These are phyloP conservation scores for Pinus taeda DNA, from an alignment of 75 land plant species.

Conservation along the genomic window DNA sequence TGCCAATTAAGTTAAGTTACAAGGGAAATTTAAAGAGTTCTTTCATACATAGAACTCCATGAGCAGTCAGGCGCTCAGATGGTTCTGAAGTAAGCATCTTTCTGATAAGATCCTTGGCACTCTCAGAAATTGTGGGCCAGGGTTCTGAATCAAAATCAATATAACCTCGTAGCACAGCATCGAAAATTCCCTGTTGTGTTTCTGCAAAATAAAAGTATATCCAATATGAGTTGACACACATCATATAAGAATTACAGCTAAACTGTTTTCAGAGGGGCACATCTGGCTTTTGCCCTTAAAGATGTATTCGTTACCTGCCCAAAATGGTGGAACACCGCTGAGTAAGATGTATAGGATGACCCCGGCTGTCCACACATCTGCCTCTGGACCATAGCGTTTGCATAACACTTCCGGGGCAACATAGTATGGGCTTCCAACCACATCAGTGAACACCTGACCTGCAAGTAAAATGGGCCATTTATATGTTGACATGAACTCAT, in stretches of 20 bases:
- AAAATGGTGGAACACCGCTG: slow-evolving; percentile 83
- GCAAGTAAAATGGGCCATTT: slow-evolving; percentile 15
- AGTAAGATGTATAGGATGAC: slow-evolving; percentile 85
- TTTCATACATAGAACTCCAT: slow-evolving; percentile 71
- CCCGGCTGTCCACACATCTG: slow-evolving; percentile 93
- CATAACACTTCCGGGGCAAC: slow-evolving; percentile 87
- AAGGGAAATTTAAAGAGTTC: not conserved
- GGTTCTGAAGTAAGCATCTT: slow-evolving; percentile 65
- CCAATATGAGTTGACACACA: slow-evolving; percentile 2
- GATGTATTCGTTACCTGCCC: slow-evolving; percentile 62
- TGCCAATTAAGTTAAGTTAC: not conserved
- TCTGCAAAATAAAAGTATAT: slow-evolving; percentile 24
- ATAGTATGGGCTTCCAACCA: slow-evolving; percentile 90
- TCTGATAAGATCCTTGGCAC: slow-evolving; percentile 85
- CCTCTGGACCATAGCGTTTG: slow-evolving; percentile 80
- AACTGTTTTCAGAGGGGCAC: not conserved
- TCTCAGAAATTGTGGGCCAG: slow-evolving; percentile 83
- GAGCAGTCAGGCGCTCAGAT: slow-evolving; percentile 68
- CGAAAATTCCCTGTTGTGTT: slow-evolving; percentile 78
- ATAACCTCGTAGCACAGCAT: slow-evolving; percentile 71
- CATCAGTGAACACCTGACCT: slow-evolving; percentile 67
- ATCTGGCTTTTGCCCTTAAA: not conserved
- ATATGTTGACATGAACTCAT: not conserved
- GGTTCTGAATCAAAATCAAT: slow-evolving; percentile 85
- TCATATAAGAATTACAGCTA: not conserved